These are phyloP conservation scores for Fusarium oxysporum DNA, from an alignment of 2,329 filamentous ascomycete genomes.

Conservation along the genomic window DNA sequence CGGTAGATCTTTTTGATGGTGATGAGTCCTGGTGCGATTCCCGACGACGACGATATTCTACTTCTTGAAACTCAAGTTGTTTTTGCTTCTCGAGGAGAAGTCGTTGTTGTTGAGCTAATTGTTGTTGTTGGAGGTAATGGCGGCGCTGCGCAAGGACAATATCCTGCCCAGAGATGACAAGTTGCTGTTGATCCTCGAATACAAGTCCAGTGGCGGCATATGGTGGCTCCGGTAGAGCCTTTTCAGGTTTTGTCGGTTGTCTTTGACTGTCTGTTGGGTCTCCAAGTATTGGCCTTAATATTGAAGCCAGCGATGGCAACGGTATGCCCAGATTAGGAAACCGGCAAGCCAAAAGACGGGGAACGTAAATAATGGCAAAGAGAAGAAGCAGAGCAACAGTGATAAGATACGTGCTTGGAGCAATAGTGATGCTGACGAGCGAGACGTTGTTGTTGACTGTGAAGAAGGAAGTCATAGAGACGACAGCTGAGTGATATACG, in stretches of 20 bases:
- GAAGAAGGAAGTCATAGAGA: conserved; percentile 68
- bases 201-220: conserved; percentile 46
- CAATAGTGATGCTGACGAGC: conserved; percentile 68
- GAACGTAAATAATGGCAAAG: conserved; percentile 63
- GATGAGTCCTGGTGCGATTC: conserved; percentile 19
- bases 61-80: conserved; percentile 34
- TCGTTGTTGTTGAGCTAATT: conserved; percentile 27
- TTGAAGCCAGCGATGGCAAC: conserved; percentile 37
- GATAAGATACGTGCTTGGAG: conserved; percentile 68
- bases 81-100: conserved; percentile 36
- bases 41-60: conserved; percentile 33
- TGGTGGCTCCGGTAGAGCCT: conserved; percentile 44
- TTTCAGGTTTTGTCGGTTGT: conserved; percentile 31
- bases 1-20: conserved; percentile 14
- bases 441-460: conserved; percentile 72
- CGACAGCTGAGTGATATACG: conserved; percentile 27
- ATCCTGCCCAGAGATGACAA: conserved; percentile 48
- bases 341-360: conserved; percentile 49
- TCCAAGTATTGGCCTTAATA: conserved; percentile 33
- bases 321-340: conserved; percentile 53
- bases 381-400: conserved; percentile 61
- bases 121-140: conserved; percentile 37
- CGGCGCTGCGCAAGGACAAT: conserved; percentile 44
- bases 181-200: conserved; percentile 50
- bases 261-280: conserved; percentile 18